Evolutionary conservation across 306 rosid species (phyloP).

Genomic region (Arachis hypogaea): DNA sequence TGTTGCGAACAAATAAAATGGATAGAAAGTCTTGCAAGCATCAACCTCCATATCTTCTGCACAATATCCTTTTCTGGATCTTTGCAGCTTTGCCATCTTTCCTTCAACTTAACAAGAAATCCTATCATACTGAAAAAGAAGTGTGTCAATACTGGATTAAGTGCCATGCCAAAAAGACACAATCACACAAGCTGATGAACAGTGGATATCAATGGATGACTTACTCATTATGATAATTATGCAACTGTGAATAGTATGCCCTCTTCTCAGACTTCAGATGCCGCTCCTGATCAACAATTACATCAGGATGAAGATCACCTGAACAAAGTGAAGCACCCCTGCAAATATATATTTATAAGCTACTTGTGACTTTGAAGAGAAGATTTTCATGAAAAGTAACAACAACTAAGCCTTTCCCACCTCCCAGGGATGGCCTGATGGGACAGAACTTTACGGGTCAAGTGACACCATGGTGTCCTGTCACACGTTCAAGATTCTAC

Average conservation of each 20-base stretch:
- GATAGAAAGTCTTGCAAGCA: constrained; percentile 26
- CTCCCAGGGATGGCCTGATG: too few relatives aligned
- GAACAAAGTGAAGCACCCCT: constrained; percentile 88
- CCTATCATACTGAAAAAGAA: constrained; percentile 76
- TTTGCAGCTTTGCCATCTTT: constrained; percentile 65
- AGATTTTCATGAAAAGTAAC: constrained; percentile 30
- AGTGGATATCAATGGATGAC: constrained; percentile 39
- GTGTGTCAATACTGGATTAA: constrained; percentile 30
- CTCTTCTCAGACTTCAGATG: constrained; percentile 60
- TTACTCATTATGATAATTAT: constrained; percentile 83
- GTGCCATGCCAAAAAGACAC: constrained; percentile 26
- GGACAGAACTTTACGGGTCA: too few relatives aligned
- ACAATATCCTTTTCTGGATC: constrained; percentile 79
- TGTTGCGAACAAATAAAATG: constrained; percentile 25
- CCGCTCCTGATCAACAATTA: constrained; percentile 58
- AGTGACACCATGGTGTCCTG: too few relatives aligned
- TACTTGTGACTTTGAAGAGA: constrained; percentile 34
- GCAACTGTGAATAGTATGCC: constrained; percentile 62
- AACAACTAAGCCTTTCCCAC: too few relatives aligned
- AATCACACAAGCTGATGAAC: constrained; percentile 29
- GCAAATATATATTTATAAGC: constrained; percentile 49
- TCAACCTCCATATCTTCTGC: constrained; percentile 72
- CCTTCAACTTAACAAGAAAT: constrained; percentile 66
- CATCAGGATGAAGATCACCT: constrained; percentile 91
- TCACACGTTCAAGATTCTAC: too few relatives aligned